A percentile compares a stretch with the other conserved stretches of the same genome.
phyloP scores from a whole-genome alignment of 495 filamentous ascomycete species.

The Venustampulla echinocandica region DNA sequence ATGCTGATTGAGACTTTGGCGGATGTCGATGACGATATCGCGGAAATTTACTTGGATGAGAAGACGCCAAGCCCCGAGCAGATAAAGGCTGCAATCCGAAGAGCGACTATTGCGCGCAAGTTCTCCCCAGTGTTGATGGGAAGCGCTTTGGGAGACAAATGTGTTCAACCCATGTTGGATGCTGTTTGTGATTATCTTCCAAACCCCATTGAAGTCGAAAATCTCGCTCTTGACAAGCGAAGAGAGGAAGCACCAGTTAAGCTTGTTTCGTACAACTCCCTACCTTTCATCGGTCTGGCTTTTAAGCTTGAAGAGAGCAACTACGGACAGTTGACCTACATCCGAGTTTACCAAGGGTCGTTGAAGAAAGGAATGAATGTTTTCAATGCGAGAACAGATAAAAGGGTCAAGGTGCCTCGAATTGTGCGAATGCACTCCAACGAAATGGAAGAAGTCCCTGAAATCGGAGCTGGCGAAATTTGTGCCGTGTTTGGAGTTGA shows the following conservation, averaged over 20 bases:
- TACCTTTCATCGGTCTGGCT: conserved; percentile 90
- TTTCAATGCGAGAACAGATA: conserved; percentile 86
- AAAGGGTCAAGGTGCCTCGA: conserved; percentile 93
- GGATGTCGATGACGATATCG: conserved; percentile 97
- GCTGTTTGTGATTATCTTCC: conserved; percentile 94
- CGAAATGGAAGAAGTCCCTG: conserved; percentile 93
- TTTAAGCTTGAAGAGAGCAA: conserved; percentile 99
- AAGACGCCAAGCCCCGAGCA: conserved; percentile 63
- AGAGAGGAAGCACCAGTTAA: conserved; percentile 71
- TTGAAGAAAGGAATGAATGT: conserved; percentile 82
- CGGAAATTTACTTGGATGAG: conserved; percentile 91
- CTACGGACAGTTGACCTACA: conserved; percentile 96
- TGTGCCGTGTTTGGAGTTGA: conserved; percentile 98
- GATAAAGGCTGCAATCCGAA: conserved; percentile 82
- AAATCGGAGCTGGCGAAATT: conserved; percentile 93
- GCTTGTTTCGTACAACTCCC: conserved; percentile 82
- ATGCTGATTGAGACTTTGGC: conserved; percentile 92
- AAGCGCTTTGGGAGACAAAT: conserved; percentile 88
- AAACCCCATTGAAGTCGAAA: conserved; percentile 84
- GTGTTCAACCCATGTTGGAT: conserved; percentile 94
- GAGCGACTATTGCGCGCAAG: conserved; percentile 78
- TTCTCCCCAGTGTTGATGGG: conserved; percentile 97
- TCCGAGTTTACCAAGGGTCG: conserved; percentile 94
- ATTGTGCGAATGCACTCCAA: conserved; percentile 99
- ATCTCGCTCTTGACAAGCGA: conserved; percentile 76